phyloP scores from a whole-genome alignment of 768 basidiomycete species.

The Agaricus blazei region DNA sequence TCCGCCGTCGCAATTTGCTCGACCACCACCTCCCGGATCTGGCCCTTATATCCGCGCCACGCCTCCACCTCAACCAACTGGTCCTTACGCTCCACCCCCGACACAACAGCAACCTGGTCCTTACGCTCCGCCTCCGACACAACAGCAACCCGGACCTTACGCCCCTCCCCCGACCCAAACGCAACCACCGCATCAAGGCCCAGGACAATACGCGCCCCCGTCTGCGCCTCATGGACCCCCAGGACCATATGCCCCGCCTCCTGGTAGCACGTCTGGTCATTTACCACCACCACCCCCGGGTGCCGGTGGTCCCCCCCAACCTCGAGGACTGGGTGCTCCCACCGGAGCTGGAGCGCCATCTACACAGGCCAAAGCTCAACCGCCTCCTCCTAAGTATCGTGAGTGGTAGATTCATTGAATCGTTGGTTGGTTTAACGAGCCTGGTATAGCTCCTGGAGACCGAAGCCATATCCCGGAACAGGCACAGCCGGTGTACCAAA shows the following conservation, averaged over 20 bases:
- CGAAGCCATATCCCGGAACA: conserved; percentile 84
- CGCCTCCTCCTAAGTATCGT: conserved; percentile 41
- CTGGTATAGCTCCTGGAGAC: conserved; percentile 74
- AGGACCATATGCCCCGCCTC: conserved; percentile 27
- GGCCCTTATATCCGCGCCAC: conserved; percentile 29
- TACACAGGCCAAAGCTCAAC: conserved; percentile 15
- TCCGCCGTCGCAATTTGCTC: conserved; percentile 24
- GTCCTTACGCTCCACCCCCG: conserved; percentile 21
- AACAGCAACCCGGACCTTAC: conserved; percentile 17
- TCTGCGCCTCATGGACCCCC: conserved; percentile 23
- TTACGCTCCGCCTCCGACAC: conserved; percentile 17
- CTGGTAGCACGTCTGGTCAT: conserved; percentile 17
- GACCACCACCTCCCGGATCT: conserved; percentile 24
- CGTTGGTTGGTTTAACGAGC: background rate
- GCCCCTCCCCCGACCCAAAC: conserved; percentile 17
- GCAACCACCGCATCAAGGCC: conserved; percentile 11
- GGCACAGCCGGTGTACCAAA: conserved; percentile 57
- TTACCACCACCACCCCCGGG: conserved; percentile 12
- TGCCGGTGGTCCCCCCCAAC: conserved; percentile 15
- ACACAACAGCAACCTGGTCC: background rate
- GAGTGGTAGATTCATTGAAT: conserved; percentile 16
- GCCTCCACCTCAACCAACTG: conserved; percentile 31
- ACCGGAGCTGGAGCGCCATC: conserved; percentile 17
- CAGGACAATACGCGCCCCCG: conserved; percentile 8
- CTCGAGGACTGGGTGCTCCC: conserved; percentile 15